phyloP scores from a whole-genome alignment of 2,329 filamentous ascomycete species.

The Dothistroma septosporum region DNA sequence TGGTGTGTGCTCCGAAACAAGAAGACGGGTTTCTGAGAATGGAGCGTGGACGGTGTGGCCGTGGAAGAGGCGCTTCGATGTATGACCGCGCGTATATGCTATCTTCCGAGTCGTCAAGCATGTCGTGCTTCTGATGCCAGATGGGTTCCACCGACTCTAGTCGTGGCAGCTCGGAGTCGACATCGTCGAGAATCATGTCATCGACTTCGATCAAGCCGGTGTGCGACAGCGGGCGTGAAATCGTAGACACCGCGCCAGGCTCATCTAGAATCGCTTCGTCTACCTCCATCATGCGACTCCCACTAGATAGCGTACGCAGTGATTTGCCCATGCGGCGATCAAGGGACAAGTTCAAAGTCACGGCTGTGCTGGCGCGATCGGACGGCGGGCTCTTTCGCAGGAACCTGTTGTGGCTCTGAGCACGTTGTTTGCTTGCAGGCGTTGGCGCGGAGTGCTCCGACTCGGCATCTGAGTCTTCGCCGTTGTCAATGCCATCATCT shows the following conservation, averaged over 20 bases:
- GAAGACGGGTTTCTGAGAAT: constrained; percentile 24
- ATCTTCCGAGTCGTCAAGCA: background rate
- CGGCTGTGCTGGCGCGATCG: background rate
- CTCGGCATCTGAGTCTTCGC: background rate
- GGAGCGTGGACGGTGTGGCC: constrained; percentile 18
- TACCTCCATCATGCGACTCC: background rate
- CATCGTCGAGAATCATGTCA: constrained; percentile 23
- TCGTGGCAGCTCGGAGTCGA: background rate
- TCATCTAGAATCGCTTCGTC: constrained; percentile 13
- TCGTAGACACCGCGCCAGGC: background rate
- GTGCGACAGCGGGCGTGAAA: constrained; percentile 4
- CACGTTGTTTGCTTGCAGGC: background rate
- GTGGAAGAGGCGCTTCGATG: background rate
- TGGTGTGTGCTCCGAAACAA: constrained; percentile 8
- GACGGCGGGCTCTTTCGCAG: constrained; percentile 3
- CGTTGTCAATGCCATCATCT: constrained; percentile 8
- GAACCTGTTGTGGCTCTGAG: constrained; percentile 4
- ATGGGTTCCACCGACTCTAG: background rate
- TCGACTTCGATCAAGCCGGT: constrained; percentile 24
- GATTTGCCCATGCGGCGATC: background rate
- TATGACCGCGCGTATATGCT: constrained; percentile 1
- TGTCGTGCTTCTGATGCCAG: background rate
- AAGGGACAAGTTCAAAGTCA: background rate
- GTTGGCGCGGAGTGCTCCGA: background rate
- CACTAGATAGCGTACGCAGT: background rate